A percentile compares a stretch with the other conserved stretches of the same genome.
These are phyloP conservation scores for Boletus putidus DNA, from an alignment of 1,284 basidiomycete species.

Conservation along the genomic window DNA sequence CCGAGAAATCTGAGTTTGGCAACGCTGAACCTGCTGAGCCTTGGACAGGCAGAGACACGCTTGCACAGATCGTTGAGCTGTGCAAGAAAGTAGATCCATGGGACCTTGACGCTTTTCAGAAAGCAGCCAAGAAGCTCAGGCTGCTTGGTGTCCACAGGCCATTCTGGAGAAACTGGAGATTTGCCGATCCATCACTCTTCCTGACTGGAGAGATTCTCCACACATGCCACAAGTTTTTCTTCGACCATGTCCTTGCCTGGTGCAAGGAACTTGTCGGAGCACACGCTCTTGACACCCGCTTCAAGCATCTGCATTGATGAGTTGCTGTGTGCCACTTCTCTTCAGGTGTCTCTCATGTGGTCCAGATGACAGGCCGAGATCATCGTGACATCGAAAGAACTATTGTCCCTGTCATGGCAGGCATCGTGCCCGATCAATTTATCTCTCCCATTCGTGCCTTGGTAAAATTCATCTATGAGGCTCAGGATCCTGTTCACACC, in stretches of 20 bases:
- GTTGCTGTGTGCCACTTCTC: neutral
- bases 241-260: too few species aligned
- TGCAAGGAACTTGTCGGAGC: neutral
- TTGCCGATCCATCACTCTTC: neutral
- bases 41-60: neutral
- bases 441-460: neutral
- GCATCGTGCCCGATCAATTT: neutral
- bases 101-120: neutral
- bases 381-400: neutral
- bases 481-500: neutral
- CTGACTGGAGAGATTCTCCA: neutral
- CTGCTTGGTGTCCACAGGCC: neutral
- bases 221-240: too few species aligned
- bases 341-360: neutral
- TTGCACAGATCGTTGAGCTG: neutral
- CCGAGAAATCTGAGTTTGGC: neutral
- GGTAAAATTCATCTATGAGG: neutral
- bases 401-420: neutral
- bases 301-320: neutral
- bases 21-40: fast-evolving
- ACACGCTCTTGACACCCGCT: neutral
- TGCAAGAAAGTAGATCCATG: neutral
- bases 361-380: neutral
- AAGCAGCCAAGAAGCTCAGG: neutral
- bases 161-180: neutral